A percentile compares a stretch with the other conserved stretches of the same genome.
Conservation (phyloP, 306 rosid species). For the Sicyos baderoa region DNA sequence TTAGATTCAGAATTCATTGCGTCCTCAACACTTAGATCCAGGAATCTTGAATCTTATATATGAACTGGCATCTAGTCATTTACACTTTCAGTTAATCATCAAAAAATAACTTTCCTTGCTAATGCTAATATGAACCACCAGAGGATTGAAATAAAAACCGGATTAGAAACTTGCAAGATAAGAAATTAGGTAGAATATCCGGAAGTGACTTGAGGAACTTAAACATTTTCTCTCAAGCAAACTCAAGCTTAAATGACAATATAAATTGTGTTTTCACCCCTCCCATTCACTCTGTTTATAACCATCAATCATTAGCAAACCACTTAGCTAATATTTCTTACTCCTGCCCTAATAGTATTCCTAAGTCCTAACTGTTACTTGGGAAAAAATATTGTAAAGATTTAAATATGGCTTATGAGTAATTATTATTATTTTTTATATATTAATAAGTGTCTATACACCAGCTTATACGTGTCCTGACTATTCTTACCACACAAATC, state of each 20-base stretch:
- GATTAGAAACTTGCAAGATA: neutral
- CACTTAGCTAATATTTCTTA: neutral
- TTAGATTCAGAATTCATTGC: neutral
- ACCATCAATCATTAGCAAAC: neutral
- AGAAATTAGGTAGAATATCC: neutral
- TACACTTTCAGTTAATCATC: neutral
- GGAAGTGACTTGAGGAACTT: neutral
- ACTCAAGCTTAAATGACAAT: neutral
- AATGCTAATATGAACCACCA: neutral
- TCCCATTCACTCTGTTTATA: neutral
- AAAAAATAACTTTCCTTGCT: neutral
- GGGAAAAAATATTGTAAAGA: neutral
- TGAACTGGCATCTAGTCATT: neutral
- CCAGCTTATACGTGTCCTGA: too few species aligned
- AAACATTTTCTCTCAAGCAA: neutral
- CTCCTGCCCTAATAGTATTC: neutral
- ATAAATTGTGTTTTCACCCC: neutral
- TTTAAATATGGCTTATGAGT: neutral
- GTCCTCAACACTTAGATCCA: neutral
- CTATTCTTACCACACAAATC: too few species aligned
- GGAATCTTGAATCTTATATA: constrained; percentile 9
- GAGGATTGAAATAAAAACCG: neutral
- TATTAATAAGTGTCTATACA: too few species aligned
- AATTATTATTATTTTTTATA: too few species aligned
- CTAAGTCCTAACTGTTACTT: neutral